These are phyloP conservation scores for Dendryphion nanum DNA, from an alignment of 2,329 filamentous ascomycete species.

Conservation along the genomic window DNA sequence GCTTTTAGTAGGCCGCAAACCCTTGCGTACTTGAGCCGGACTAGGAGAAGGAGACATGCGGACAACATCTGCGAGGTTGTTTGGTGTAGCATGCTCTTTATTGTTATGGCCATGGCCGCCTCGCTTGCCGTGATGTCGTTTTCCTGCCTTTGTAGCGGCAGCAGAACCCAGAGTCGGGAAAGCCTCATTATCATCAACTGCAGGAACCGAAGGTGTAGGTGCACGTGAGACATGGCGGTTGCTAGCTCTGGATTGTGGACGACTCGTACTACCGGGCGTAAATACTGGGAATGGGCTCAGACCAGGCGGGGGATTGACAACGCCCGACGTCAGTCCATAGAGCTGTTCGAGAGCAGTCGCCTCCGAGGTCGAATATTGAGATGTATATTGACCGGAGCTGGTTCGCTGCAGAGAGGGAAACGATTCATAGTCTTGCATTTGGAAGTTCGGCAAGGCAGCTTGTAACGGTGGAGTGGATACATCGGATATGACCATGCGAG, in stretches of 20 bases:
- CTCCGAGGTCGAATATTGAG: slow-evolving; percentile 41
- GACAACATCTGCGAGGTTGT: slow-evolving; percentile 87
- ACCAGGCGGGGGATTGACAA: slow-evolving; percentile 64
- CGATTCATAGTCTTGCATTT: slow-evolving; percentile 78
- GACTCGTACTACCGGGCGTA: slow-evolving; percentile 57
- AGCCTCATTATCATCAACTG: slow-evolving; percentile 90
- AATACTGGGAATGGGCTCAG: slow-evolving; percentile 62
- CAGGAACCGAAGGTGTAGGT: slow-evolving; percentile 64
- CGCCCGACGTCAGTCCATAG: slow-evolving; percentile 34
- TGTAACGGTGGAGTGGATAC: slow-evolving; percentile 63
- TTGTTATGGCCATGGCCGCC: slow-evolving; percentile 70
- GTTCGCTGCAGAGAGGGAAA: slow-evolving; percentile 71
- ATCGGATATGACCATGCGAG: slow-evolving; percentile 73
- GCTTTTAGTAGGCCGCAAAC: slow-evolving; percentile 64
- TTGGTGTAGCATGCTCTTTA: slow-evolving; percentile 54
- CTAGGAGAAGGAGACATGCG: slow-evolving; percentile 90
- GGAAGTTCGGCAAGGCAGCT: slow-evolving; percentile 65
- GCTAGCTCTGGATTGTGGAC: slow-evolving; percentile 76
- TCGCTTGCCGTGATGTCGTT: slow-evolving; percentile 91
- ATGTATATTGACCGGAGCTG: slow-evolving; percentile 42
- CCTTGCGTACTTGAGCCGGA: slow-evolving; percentile 59
- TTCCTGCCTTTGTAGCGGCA: slow-evolving; percentile 68
- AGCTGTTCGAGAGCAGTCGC: slow-evolving; percentile 43
- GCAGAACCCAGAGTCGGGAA: slow-evolving; percentile 86
- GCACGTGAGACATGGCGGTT: slow-evolving; percentile 75